Conservation (phyloP, 352 stramenopile genomes). For the Phytophthora capsici region DNA sequence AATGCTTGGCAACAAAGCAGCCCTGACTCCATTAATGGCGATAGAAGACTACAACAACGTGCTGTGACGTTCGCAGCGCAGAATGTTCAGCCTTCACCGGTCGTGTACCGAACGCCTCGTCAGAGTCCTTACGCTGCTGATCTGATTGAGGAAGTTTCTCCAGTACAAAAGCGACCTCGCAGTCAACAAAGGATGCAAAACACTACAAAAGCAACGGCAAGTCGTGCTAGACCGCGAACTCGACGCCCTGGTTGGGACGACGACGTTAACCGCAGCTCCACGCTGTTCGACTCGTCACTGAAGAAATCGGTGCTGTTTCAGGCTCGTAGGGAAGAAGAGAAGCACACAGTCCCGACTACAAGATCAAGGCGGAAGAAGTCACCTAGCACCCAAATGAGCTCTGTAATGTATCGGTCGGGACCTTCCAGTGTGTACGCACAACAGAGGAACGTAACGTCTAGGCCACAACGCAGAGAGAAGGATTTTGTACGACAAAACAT, state of each 20-base stretch:
- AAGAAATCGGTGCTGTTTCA: slow-evolving; percentile 66
- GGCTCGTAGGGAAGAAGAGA: slow-evolving; percentile 44
- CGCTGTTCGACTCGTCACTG: slow-evolving; percentile 59
- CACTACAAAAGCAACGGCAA: neutral
- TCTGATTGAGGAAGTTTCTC: slow-evolving; percentile 3
- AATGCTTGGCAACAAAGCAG: neutral
- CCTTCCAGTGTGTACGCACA: slow-evolving; percentile 42
- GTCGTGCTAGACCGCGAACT: neutral
- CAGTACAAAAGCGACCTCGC: slow-evolving; percentile 1
- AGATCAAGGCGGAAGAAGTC: slow-evolving; percentile 4
- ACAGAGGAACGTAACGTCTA: slow-evolving; percentile 25
- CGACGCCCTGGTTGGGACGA: slow-evolving; percentile 56
- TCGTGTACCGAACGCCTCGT: slow-evolving; percentile 32
- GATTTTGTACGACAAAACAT: slow-evolving; percentile 71
- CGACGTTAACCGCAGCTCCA: slow-evolving; percentile 33
- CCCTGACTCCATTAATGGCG: neutral
- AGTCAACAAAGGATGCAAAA: slow-evolving; percentile 1
- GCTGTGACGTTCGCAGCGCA: slow-evolving; percentile 66
- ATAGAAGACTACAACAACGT: slow-evolving; percentile 18
- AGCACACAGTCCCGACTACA: neutral
- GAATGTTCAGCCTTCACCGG: slow-evolving; percentile 44
- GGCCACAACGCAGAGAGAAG: slow-evolving; percentile 35
- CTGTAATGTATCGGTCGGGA: slow-evolving; percentile 24
- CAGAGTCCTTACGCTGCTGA: slow-evolving; percentile 18
- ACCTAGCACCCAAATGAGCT: neutral